A percentile compares a stretch with the other conserved stretches of the same genome.
Evolutionary conservation across 2,329 filamentous ascomycete genomes (phyloP).

Genomic region (Diaporthe sp.): DNA sequence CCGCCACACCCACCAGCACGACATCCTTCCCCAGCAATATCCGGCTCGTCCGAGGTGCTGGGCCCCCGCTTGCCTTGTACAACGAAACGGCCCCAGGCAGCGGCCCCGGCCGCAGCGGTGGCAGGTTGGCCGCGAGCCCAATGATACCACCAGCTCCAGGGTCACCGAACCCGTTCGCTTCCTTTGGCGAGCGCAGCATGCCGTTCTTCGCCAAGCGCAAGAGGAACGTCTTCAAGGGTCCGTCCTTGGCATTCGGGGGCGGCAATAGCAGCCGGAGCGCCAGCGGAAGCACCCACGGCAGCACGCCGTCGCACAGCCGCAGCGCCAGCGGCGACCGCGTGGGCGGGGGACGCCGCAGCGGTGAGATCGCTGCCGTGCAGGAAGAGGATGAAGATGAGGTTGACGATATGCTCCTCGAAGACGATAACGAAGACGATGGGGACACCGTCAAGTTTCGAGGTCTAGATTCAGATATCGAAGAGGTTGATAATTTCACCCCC

Average conservation of each 20-base stretch:
- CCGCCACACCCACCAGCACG: conserved; percentile 83
- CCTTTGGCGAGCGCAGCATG: conserved; percentile 54
- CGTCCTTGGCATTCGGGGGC: conserved; percentile 72
- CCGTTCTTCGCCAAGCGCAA: conserved; percentile 84
- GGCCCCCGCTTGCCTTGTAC: conserved; percentile 64
- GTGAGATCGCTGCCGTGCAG: conserved; percentile 78
- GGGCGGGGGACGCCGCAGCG: conserved; percentile 72
- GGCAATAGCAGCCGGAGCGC: conserved; percentile 51
- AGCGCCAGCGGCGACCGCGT: conserved; percentile 74
- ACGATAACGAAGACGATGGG: conserved; percentile 60
- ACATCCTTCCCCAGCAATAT: conserved; percentile 85
- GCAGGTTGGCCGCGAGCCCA: conserved; percentile 47
- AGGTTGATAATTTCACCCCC: conserved; percentile 43
- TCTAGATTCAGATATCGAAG: conserved; percentile 63
- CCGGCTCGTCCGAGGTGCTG: conserved; percentile 78
- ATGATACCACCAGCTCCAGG: conserved; percentile 57
- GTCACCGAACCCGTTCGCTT: conserved; percentile 70
- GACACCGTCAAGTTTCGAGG: conserved; percentile 65
- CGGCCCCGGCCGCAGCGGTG: conserved; percentile 43
- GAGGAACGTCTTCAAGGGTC: conserved; percentile 85
- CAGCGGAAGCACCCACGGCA: conserved; percentile 48
- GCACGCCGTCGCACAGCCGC: conserved; percentile 56
- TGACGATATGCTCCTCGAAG: conserved; percentile 51
- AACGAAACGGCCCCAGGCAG: conserved; percentile 69
- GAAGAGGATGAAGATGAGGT: conserved; percentile 70